Evolutionary conservation across 2,329 filamentous ascomycete genomes (phyloP).

Genomic region (Monilinia vaccinii-corymbosi): DNA sequence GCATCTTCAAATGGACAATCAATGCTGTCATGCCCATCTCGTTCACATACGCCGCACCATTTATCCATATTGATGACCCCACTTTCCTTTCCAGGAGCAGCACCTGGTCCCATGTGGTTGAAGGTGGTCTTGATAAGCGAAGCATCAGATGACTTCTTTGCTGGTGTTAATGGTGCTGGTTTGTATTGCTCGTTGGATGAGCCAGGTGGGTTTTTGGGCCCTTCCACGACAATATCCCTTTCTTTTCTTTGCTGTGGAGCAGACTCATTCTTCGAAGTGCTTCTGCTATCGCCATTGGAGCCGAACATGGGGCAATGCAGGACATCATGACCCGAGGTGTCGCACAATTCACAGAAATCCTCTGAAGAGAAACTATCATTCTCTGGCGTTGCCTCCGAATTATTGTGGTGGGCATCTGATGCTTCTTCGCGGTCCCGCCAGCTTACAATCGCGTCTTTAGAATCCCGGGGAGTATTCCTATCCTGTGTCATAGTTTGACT

Average conservation of each 20-base stretch:
- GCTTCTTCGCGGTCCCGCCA: conserved; percentile 38
- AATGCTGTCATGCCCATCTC: conserved; percentile 92
- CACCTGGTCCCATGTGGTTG: conserved; percentile 55
- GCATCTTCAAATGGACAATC: conserved; percentile 88
- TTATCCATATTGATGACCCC: conserved; percentile 74
- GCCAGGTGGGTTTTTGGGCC: conserved; percentile 33
- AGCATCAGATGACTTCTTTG: conserved; percentile 34
- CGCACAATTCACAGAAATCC: conserved; percentile 78
- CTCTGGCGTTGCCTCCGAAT: conserved; percentile 60
- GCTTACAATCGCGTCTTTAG: conserved; percentile 54
- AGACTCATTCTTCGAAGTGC: conserved; percentile 6
- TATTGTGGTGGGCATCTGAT: conserved; percentile 36
- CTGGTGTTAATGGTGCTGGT: conserved; percentile 47
- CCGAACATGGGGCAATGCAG: conserved; percentile 83
- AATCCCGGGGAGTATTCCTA: conserved; percentile 54
- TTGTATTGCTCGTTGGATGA: conserved; percentile 36
- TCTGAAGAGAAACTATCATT: conserved; percentile 64
- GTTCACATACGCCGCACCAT: conserved; percentile 95
- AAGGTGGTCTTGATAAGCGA: conserved; percentile 42
- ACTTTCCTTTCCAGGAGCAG: conserved; percentile 69
- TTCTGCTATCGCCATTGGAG: conserved; percentile 16
- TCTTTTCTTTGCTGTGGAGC: conserved; percentile 24
- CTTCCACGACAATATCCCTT: conserved; percentile 34
- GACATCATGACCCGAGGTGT: conserved; percentile 85
- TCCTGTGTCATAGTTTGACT: conserved; percentile 34